Evolutionary conservation across 139 green algal species (phyloP).

Genomic region (Desmodesmus armatus): DNA sequence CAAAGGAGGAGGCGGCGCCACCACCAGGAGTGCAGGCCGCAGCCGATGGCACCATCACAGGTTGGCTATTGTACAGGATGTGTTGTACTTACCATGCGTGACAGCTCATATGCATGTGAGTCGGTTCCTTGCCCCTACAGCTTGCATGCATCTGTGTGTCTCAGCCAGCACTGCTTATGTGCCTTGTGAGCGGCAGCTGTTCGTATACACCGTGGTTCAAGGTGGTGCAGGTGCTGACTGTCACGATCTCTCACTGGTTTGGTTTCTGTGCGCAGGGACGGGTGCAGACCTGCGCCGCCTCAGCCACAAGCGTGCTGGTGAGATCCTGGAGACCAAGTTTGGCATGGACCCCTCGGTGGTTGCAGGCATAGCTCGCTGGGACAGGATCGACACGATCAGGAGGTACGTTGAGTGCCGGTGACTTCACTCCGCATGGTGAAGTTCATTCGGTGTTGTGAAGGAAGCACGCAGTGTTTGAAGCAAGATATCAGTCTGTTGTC

Average conservation of each 20-base stretch:
- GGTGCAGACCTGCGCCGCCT: slow-evolving; percentile 81
- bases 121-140: neutral
- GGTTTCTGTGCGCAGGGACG: too few relatives aligned
- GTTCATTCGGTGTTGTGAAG: too few relatives aligned
- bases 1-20: slow-evolving; percentile 27
- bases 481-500: neutral
- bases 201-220: too few relatives aligned
- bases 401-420: too few relatives aligned
- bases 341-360: slow-evolving; percentile 62
- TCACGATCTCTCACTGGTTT: too few relatives aligned
- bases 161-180: too few relatives aligned
- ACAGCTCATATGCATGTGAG: neutral
- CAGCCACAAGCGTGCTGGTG: slow-evolving; percentile 65
- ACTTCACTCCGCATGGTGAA: too few relatives aligned
- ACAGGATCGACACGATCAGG: slow-evolving; percentile 41
- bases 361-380: slow-evolving; percentile 22
- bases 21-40: slow-evolving; percentile 11
- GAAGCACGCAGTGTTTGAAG: neutral
- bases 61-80: neutral
- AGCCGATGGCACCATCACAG: slow-evolving; percentile 48
- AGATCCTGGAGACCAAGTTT: slow-evolving; percentile 62
- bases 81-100: too few relatives aligned
- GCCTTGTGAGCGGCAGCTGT: too few relatives aligned
- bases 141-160: neutral
- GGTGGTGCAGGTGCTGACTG: too few relatives aligned